phyloP scores from a whole-genome alignment of 1,284 basidiomycete species.

The Waitea zeae region DNA sequence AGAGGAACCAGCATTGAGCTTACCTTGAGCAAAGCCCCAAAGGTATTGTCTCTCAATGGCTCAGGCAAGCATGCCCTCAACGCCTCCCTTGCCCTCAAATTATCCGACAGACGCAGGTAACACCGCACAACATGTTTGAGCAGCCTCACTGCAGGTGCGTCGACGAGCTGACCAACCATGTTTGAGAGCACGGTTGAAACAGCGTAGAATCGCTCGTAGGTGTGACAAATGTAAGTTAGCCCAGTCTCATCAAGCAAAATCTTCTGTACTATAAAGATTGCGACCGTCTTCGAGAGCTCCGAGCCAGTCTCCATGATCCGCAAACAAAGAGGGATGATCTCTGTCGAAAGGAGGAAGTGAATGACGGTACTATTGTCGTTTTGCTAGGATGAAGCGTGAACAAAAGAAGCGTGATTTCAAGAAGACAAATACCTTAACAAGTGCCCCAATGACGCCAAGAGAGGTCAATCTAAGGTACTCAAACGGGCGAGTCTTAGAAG shows the following conservation, averaged over 20 bases:
- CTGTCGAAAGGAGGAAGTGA: slow-evolving; percentile 96
- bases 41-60: slow-evolving; percentile 89
- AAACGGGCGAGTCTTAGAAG: slow-evolving; percentile 96
- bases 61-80: slow-evolving; percentile 94
- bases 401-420: no score
- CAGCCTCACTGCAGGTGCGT: slow-evolving; percentile 91
- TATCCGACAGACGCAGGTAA: slow-evolving; percentile 93
- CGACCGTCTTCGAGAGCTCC: slow-evolving; percentile 98
- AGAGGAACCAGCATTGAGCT: slow-evolving; percentile 6
- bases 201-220: slow-evolving; percentile 98
- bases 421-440: no score
- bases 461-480: slow-evolving; percentile 97
- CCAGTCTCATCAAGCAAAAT: slow-evolving; percentile 97
- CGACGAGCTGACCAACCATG: slow-evolving; percentile 95
- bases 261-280: slow-evolving; percentile 99
- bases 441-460: slow-evolving; percentile 93
- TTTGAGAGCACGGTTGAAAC: slow-evolving; percentile 97
- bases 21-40: slow-evolving; percentile 78
- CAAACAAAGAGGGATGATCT: slow-evolving; percentile 98
- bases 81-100: slow-evolving; percentile 89
- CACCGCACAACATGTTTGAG: slow-evolving; percentile 98
- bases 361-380: slow-evolving; percentile 99
- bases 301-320: slow-evolving; percentile 99
- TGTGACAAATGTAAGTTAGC: slow-evolving; percentile 97
- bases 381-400: slow-evolving; percentile 36